A percentile compares a stretch with the other conserved stretches of the same genome.
Evolutionary conservation across 129 eudicot genomes (phyloP).

Genomic region (Oenanthe sinensis): DNA sequence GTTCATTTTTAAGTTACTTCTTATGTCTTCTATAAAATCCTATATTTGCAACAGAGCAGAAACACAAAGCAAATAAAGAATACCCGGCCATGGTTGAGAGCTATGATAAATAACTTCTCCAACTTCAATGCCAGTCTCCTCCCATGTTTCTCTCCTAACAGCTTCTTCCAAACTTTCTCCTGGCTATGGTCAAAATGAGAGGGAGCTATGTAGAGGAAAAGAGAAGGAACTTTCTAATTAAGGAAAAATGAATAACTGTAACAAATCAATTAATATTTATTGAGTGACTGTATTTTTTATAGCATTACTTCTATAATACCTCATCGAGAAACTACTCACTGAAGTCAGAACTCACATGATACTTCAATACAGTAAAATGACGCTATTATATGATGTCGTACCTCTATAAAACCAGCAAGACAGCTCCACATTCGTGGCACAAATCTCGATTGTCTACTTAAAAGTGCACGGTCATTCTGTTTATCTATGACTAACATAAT

Average conservation of each 20-base stretch:
- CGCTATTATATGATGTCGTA: slow-evolving; percentile 6
- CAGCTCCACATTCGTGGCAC: slow-evolving; percentile 98
- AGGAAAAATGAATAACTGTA: neutral
- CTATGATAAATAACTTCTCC: slow-evolving; percentile 89
- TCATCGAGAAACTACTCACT: neutral
- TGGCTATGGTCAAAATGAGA: slow-evolving; percentile 39
- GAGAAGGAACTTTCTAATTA: neutral
- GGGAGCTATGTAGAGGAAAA: neutral
- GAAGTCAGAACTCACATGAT: neutral
- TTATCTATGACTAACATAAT: slow-evolving; percentile 86
- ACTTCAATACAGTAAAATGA: neutral
- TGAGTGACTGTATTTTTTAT: neutral
- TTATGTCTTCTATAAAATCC: neutral
- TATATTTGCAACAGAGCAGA: neutral
- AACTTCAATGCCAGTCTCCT: slow-evolving; percentile 88
- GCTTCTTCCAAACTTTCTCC: slow-evolving; percentile 98
- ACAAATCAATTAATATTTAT: neutral
- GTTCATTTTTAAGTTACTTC: neutral
- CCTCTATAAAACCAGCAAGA: slow-evolving; percentile 92
- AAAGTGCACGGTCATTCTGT: slow-evolving; percentile 69
- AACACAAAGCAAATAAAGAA: slow-evolving; percentile 4
- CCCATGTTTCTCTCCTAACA: slow-evolving; percentile 95
- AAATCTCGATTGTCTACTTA: slow-evolving; percentile 66
- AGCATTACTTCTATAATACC: neutral
- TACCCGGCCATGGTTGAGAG: slow-evolving; percentile 99